These are phyloP conservation scores for Gamarada debralockiae DNA, from an alignment of 495 filamentous ascomycete species.

Conservation along the genomic window DNA sequence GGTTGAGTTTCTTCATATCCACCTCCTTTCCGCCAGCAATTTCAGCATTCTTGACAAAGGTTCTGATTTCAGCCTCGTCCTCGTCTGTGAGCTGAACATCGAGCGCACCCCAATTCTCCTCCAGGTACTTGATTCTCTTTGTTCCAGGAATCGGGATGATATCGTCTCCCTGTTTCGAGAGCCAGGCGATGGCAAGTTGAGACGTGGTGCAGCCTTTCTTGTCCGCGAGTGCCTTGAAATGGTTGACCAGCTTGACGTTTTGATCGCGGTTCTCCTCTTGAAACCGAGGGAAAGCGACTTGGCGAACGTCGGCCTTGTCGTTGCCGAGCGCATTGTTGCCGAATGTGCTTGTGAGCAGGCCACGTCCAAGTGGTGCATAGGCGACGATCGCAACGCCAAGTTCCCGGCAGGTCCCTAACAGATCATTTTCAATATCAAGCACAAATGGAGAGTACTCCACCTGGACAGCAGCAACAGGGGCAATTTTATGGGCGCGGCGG, in stretches of 20 bases:
- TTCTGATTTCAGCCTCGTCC: conserved; percentile 46
- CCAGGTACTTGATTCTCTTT: conserved; percentile 47
- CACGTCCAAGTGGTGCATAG: conserved; percentile 56
- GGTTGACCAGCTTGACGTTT: conserved; percentile 40
- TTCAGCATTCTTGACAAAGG: conserved; percentile 35
- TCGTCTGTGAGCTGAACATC: conserved; percentile 42
- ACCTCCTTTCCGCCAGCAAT: conserved; percentile 35
- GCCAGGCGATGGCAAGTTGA: conserved; percentile 77
- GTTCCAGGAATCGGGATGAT: conserved; percentile 79
- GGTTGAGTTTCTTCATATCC: too few species aligned
- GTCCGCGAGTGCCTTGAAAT: conserved; percentile 38
- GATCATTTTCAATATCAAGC: conserved; percentile 48
- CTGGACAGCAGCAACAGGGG: conserved; percentile 55
- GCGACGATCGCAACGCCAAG: conserved; percentile 57
- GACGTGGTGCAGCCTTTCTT: conserved; percentile 55
- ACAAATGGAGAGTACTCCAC: conserved; percentile 59
- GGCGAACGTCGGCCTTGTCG: conserved; percentile 33
- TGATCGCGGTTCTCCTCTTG: conserved; percentile 42
- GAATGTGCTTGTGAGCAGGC: conserved; percentile 50
- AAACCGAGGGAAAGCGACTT: conserved; percentile 41
- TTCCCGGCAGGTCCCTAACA: conserved; percentile 53
- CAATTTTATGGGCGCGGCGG: conserved; percentile 53
- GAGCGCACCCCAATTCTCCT: conserved; percentile 51
- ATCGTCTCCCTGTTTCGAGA: conserved; percentile 27
- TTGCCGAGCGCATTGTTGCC: conserved; percentile 37